Percentiles rank a stretch among this genome's conserved stretches.
Conservation (phyloP, 2,329 filamentous ascomycete genomes). For the Alternaria brassicae region DNA sequence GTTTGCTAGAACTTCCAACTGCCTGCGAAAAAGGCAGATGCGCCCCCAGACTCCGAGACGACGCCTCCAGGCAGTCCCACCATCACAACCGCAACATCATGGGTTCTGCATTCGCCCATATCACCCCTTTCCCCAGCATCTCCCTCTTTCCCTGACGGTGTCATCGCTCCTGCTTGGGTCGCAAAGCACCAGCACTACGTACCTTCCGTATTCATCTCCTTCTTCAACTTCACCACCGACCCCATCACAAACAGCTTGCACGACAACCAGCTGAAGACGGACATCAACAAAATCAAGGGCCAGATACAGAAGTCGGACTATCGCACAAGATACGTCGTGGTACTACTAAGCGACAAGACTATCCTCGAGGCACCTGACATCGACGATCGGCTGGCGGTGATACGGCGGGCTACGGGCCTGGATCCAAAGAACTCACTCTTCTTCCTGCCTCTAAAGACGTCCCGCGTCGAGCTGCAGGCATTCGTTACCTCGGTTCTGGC, state of each 20-base stretch:
- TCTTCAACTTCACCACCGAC: slow-evolving; percentile 79
- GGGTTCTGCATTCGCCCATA: slow-evolving; percentile 83
- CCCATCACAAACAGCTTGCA: slow-evolving; percentile 75
- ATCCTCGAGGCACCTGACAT: slow-evolving; percentile 65
- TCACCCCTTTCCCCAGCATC: slow-evolving; percentile 88
- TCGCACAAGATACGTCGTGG: slow-evolving; percentile 77
- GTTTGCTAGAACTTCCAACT: slow-evolving; percentile 60
- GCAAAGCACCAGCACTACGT: slow-evolving; percentile 86
- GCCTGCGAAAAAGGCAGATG: slow-evolving; percentile 68
- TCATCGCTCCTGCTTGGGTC: slow-evolving; percentile 83
- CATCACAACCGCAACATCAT: slow-evolving; percentile 54
- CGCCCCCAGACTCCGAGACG: slow-evolving; percentile 60
- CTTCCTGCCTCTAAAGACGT: slow-evolving; percentile 77
- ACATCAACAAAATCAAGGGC: slow-evolving; percentile 79
- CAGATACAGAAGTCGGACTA: slow-evolving; percentile 74
- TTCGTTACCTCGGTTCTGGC: slow-evolving; percentile 77
- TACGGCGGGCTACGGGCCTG: slow-evolving; percentile 78
- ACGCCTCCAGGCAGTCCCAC: slow-evolving; percentile 62
- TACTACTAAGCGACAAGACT: slow-evolving; percentile 76
- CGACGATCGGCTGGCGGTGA: slow-evolving; percentile 79
- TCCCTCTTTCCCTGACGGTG: slow-evolving; percentile 84
- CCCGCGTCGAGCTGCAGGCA: slow-evolving; percentile 72
- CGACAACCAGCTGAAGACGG: slow-evolving; percentile 86
- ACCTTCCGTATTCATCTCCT: slow-evolving; percentile 80
- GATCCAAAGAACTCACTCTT: slow-evolving; percentile 83